These are phyloP conservation scores for Cucurbita moschata DNA, from an alignment of 306 rosid genomes.

Conservation along the genomic window DNA sequence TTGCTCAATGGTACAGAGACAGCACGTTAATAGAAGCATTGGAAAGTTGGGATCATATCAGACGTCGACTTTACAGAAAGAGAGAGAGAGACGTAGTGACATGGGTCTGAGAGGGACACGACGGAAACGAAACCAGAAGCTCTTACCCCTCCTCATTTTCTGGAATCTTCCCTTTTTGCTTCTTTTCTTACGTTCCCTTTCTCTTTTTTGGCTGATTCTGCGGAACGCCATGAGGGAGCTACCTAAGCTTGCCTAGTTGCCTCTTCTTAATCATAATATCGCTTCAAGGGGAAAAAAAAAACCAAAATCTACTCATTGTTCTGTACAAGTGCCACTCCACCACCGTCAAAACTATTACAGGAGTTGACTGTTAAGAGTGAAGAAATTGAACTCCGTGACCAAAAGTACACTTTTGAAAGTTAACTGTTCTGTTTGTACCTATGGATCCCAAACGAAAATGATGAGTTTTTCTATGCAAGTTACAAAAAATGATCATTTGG, in stretches of 20 bases:
- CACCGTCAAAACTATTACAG: background rate
- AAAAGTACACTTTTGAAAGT: background rate
- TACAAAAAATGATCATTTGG: background rate
- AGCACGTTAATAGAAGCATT: background rate
- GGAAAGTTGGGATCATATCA: background rate
- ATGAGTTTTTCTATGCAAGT: background rate
- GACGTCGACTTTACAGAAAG: background rate
- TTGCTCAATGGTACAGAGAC: constrained; percentile 5
- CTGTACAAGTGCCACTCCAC: background rate
- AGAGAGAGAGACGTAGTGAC: background rate
- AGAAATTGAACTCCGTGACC: background rate
- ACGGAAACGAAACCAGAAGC: background rate
- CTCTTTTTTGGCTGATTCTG: constrained; percentile 2
- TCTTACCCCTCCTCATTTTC: constrained; percentile 8
- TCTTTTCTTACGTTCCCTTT: background rate
- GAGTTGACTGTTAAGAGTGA: background rate
- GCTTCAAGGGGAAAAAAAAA: too few species aligned
- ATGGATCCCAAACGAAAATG: background rate
- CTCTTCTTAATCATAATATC: background rate
- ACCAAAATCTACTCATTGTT: background rate
- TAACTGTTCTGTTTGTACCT: background rate
- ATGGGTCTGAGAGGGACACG: constrained; percentile 10
- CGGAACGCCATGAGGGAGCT: background rate
- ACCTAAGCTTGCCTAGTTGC: background rate
- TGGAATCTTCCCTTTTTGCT: background rate